Conservation (phyloP, 2,329 filamentous ascomycete genomes). For the Epichloe festucae region DNA sequence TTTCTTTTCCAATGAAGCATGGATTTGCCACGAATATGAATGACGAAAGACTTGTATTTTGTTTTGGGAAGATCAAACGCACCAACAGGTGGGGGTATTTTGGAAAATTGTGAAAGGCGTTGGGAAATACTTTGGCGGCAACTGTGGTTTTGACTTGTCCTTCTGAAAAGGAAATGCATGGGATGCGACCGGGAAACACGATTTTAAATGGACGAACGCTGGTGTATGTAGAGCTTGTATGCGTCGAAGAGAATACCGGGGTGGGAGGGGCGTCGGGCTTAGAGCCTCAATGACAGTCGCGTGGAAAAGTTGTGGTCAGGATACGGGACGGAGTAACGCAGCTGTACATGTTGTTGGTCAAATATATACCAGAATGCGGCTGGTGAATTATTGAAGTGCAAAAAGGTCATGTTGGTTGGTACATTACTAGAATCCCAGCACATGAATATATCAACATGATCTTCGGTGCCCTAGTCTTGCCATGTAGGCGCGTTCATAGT, state of each 20-base stretch:
- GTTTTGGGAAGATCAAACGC: neutral
- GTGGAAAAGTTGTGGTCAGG: neutral
- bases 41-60: neutral
- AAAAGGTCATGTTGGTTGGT: neutral
- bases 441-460: neutral
- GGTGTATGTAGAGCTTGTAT: neutral
- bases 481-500: neutral
- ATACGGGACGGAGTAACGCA: neutral
- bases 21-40: slow-evolving; percentile 3
- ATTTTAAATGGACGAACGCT: neutral
- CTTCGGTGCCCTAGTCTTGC: neutral
- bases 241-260: neutral
- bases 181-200: neutral
- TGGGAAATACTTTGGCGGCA: neutral
- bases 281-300: neutral
- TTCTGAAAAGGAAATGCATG: neutral
- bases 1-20: neutral
- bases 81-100: neutral
- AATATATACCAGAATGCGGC: neutral
- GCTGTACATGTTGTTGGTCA: neutral
- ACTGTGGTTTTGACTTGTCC: neutral
- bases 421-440: neutral
- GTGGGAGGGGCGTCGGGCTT: neutral
- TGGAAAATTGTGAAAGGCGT: slow-evolving; percentile 2
- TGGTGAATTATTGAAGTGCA: neutral